Evolutionary conservation across 2,329 filamentous ascomycete species (phyloP).

Genomic region (Aspergillus quadricinctus): DNA sequence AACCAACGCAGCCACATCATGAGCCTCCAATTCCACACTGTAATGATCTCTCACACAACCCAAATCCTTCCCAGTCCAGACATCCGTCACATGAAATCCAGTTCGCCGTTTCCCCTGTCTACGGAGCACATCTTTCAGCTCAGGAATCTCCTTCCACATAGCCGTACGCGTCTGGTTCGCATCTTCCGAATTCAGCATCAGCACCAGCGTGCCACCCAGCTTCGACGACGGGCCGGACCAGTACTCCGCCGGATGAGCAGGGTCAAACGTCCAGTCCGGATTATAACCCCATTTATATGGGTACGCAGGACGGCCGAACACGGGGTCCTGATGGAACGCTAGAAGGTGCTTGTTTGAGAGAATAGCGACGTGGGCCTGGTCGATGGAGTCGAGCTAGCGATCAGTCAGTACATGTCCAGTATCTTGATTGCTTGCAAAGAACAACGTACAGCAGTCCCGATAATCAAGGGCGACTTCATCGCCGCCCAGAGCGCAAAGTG

Average conservation of each 20-base stretch:
- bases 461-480: slow-evolving; percentile 49
- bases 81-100: slow-evolving; percentile 24
- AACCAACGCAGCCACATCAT: slow-evolving; percentile 29
- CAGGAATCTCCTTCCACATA: slow-evolving; percentile 27
- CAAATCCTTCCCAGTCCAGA: slow-evolving; percentile 26
- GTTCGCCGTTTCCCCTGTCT: background rate
- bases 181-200: slow-evolving; percentile 31
- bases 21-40: slow-evolving; percentile 19
- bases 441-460: slow-evolving; percentile 37
- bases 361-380: slow-evolving; percentile 35
- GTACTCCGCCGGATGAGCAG: slow-evolving; percentile 31
- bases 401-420: slow-evolving; percentile 1
- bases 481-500: slow-evolving; percentile 52
- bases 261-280: slow-evolving; percentile 31
- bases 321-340: slow-evolving; percentile 46
- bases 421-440: background rate
- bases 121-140: slow-evolving; percentile 13
- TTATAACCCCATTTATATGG: slow-evolving; percentile 40
- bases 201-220: slow-evolving; percentile 24
- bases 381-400: slow-evolving; percentile 33
- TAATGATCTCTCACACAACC: slow-evolving; percentile 27
- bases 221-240: slow-evolving; percentile 31
- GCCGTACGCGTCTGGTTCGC: slow-evolving; percentile 19
- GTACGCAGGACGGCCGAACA: slow-evolving; percentile 39
- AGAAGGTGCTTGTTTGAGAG: slow-evolving; percentile 41